phyloP scores from a whole-genome alignment of 345 rosid species.

The Firmiana major region DNA sequence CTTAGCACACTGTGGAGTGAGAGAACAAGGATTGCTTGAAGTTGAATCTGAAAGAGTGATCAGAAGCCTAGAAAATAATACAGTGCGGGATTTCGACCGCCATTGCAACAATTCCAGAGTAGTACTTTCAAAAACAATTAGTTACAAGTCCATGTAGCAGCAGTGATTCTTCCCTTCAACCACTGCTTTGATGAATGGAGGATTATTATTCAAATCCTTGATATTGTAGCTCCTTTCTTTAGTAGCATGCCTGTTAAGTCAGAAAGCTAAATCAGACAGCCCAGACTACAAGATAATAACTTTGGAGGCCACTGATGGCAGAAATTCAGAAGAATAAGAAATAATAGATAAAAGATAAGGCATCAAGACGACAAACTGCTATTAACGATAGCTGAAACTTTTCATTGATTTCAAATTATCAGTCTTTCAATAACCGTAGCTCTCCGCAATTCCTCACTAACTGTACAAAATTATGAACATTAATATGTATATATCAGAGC shows the following conservation, averaged over 20 bases:
- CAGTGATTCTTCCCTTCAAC: not conserved
- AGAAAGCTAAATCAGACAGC: not conserved
- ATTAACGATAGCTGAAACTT: not conserved
- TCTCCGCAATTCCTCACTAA: constrained; percentile 40
- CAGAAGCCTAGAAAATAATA: not conserved
- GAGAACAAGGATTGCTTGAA: not conserved
- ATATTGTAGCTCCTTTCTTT: not conserved
- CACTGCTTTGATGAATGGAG: not conserved
- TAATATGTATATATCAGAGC: constrained; percentile 12
- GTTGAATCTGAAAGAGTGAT: not conserved
- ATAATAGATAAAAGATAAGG: not conserved
- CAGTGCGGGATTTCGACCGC: not conserved
- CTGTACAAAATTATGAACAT: constrained; percentile 26
- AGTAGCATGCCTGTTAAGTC: not conserved
- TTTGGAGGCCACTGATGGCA: not conserved
- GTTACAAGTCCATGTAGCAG: not conserved
- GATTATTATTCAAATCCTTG: too few relatives aligned
- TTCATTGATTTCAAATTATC: constrained; percentile 8
- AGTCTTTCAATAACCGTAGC: constrained; percentile 12
- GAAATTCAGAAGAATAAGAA: not conserved
- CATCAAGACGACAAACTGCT: not conserved
- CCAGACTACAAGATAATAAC: not conserved
- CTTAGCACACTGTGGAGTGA: not conserved
- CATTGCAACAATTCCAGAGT: not conserved
- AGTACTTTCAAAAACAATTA: too few relatives aligned